phyloP scores from a whole-genome alignment of 164 flowering plant genomes.

The Echeveria elegans region DNA sequence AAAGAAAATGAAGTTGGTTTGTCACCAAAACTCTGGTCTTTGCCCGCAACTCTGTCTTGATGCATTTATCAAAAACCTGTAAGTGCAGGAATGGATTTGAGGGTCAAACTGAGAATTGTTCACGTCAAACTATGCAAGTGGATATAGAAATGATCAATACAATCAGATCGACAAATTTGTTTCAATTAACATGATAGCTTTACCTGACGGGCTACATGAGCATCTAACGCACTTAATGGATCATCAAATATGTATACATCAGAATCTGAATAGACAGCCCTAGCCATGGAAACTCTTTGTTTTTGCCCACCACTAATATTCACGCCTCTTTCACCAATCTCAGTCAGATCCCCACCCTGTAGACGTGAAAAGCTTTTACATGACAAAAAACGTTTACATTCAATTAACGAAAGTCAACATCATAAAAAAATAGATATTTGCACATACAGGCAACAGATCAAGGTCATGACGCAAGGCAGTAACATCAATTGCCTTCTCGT shows the following conservation, averaged over 20 bases:
- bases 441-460: conserved; percentile 76
- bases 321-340: conserved; percentile 98
- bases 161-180: not conserved
- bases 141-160: not conserved
- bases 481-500: conserved; percentile 72
- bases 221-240: conserved; percentile 97
- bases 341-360: conserved; percentile 99
- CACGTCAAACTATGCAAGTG: not conserved
- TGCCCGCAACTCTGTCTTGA: conserved; percentile 71
- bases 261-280: conserved; percentile 90
- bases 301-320: conserved; percentile 99
- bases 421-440: not conserved
- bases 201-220: conserved; percentile 97
- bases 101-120: not conserved
- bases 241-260: conserved; percentile 97
- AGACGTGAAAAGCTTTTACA: not conserved
- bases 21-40: conserved; percentile 95
- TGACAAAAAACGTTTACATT: not conserved
- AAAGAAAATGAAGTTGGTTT: conserved; percentile 95
- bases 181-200: conserved; percentile 3
- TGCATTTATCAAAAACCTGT: conserved; percentile 91
- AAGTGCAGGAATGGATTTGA: conserved; percentile 4
- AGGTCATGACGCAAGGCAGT: conserved; percentile 87
- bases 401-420: not conserved
- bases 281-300: conserved; percentile 97